Evolutionary conservation across 2,329 filamentous ascomycete genomes (phyloP).

Genomic region (Ophiostoma ips): DNA sequence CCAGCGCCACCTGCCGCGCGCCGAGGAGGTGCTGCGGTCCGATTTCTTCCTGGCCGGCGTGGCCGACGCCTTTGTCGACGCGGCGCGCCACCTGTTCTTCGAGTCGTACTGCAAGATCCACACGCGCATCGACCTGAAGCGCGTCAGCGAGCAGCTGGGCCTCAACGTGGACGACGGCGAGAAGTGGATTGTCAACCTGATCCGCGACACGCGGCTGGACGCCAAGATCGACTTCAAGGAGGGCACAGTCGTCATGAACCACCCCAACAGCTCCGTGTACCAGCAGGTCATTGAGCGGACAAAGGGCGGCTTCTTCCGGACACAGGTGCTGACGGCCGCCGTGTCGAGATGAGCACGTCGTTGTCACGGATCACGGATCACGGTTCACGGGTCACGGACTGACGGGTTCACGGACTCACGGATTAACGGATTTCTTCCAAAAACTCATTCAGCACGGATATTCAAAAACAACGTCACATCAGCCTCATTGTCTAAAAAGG

Average conservation of each 20-base stretch:
- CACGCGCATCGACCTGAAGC: slow-evolving; percentile 94
- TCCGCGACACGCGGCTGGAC: slow-evolving; percentile 91
- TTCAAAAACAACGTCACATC: too few relatives aligned
- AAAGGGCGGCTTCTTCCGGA: slow-evolving; percentile 97
- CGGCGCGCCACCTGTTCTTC: slow-evolving; percentile 89
- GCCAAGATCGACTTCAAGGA: slow-evolving; percentile 99
- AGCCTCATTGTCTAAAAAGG: neutral
- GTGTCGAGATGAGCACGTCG: slow-evolving; percentile 31
- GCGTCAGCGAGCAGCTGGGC: slow-evolving; percentile 81
- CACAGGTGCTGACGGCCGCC: slow-evolving; percentile 73
- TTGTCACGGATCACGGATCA: too few relatives aligned
- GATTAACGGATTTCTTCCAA: too few relatives aligned
- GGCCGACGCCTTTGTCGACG: slow-evolving; percentile 81
- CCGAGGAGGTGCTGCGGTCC: slow-evolving; percentile 78
- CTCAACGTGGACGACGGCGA: slow-evolving; percentile 90
- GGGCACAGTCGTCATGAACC: slow-evolving; percentile 98
- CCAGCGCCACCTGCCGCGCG: slow-evolving; percentile 70
- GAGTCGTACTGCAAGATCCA: slow-evolving; percentile 99
- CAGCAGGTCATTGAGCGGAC: slow-evolving; percentile 99
- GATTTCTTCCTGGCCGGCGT: slow-evolving; percentile 91
- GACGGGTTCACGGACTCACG: too few relatives aligned
- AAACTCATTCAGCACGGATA: too few relatives aligned
- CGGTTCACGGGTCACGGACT: too few relatives aligned
- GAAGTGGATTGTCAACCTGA: slow-evolving; percentile 99
- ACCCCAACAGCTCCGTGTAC: slow-evolving; percentile 95